phyloP scores from a whole-genome alignment of 2,329 filamentous ascomycete species.

The Colletotrichum chrysophilum region DNA sequence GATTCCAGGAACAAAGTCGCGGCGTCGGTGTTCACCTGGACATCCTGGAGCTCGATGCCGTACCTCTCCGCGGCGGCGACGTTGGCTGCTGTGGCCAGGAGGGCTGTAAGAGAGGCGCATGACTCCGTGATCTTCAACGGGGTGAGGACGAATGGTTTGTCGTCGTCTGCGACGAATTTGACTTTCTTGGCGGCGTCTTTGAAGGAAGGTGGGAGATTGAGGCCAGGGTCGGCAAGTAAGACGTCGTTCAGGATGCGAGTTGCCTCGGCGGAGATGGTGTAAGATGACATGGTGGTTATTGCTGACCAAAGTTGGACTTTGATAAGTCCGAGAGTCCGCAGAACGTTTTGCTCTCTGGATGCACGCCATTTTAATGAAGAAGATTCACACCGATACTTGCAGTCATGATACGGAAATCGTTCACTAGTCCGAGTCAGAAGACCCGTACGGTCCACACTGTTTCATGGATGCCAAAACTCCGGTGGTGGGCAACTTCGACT shows the following conservation, averaged over 20 bases:
- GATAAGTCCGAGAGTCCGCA: not conserved
- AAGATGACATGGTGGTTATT: not conserved
- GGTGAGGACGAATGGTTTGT: slow-evolving; percentile 24
- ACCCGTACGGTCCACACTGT: not conserved
- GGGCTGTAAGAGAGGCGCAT: slow-evolving; percentile 41
- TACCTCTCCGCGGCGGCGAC: not conserved
- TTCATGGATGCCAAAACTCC: not conserved
- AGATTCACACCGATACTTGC: not conserved
- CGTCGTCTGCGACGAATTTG: not conserved
- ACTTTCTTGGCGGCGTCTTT: not conserved
- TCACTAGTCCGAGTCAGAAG: not conserved
- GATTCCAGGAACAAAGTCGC: not conserved
- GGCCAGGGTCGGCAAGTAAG: not conserved
- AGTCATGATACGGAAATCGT: not conserved
- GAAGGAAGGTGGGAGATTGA: not conserved
- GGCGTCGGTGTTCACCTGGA: not conserved
- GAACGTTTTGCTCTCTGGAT: rapidly evolving
- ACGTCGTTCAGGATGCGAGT: not conserved
- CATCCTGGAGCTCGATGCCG: not conserved
- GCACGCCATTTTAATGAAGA: not conserved
- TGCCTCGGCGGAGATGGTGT: not conserved
- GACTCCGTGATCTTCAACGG: slow-evolving; percentile 49
- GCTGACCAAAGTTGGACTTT: not conserved
- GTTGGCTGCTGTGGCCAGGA: not conserved
- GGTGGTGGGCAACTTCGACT: not conserved